Evolutionary conservation across 495 filamentous ascomycete species (phyloP), one percentile per base, ranked within the genome.

Genomic region (Talaromyces proteolyticus): DNA sequence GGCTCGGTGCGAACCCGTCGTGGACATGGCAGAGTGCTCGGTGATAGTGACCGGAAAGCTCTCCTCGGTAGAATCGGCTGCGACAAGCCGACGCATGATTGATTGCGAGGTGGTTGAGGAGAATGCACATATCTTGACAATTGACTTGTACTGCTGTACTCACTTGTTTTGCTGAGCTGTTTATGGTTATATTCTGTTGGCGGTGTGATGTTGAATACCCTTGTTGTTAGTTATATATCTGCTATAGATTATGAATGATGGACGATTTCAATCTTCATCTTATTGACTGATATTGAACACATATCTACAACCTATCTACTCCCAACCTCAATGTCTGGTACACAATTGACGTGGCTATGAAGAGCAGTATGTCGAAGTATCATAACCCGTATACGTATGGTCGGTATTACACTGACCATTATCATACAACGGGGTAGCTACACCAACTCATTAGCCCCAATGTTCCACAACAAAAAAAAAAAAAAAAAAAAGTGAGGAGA

Each of bases 61-160:
- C 67, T 89, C 47, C 68, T 89, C 24, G 84, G 83, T 21, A 69
- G 85, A 26, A 89, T 89, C 55, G 85, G 85, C 45, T 89, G 85
- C 61, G 85, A 89, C 63, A 88, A 87, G 56, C 68, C 71, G 19
- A 69, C 68, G 18, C 44, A 47, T n/a, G 44, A 46, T n/a, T 46
- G 44, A 46, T 46, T 26, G 17, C 44, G 24, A 20, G 3, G 38
- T 7, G 8, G 2, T 41, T 10, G 18, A 47, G 52, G 29, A 17
- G 37, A 42, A 19, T 38, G 21, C 25, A 24, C 19, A 41, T 38
- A 47, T 44, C 26, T n/a, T n/a, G n/a, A 7, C 6, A 7, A 36
- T 36, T 6, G 29, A 36, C 29, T 36, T 36, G 29, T 14, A 14
- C 29, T 36, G 29, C 29, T 36, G 29, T 36, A 7, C 29, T 36